Conservation (phyloP, 192 early-diverging fungal species). For the Coemansia aciculifera region DNA sequence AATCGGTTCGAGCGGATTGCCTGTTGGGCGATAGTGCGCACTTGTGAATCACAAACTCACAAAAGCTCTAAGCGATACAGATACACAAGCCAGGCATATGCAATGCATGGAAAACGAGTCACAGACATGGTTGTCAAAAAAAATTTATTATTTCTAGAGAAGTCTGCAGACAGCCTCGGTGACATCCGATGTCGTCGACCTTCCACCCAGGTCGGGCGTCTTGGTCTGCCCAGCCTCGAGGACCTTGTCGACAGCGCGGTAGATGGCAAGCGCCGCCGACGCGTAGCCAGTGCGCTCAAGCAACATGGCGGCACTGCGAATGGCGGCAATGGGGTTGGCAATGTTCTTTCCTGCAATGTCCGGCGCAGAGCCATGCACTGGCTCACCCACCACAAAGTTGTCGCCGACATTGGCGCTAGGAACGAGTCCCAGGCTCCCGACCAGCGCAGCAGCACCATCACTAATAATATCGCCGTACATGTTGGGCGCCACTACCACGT, state of each 20-base stretch:
- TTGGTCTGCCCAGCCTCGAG: constrained; percentile 61
- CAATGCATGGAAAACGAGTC: not conserved
- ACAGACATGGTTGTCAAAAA: not conserved
- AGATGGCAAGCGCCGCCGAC: constrained; percentile 72
- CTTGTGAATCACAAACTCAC: not conserved
- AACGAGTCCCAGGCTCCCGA: constrained; percentile 92
- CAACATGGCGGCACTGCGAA: constrained; percentile 91
- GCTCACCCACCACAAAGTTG: constrained; percentile 93
- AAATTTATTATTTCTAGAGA: constrained; percentile 46
- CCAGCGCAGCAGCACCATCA: constrained; percentile 95
- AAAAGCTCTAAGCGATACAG: not conserved
- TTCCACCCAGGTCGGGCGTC: constrained; percentile 91
- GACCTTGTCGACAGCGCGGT: constrained; percentile 83
- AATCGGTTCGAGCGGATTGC: constrained; percentile 2
- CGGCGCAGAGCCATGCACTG: constrained; percentile 94
- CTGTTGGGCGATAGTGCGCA: not conserved
- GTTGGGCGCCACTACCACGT: constrained; percentile 97
- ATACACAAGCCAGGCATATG: not conserved
- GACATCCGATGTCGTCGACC: constrained; percentile 78
- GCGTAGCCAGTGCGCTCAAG: constrained; percentile 81
- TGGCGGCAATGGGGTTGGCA: constrained; percentile 94
- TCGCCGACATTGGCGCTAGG: constrained; percentile 97
- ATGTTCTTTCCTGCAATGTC: constrained; percentile 98
- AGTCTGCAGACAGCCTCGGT: constrained; percentile 77
- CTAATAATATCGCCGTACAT: constrained; percentile 97